phyloP scores from a whole-genome alignment of 768 basidiomycete species.

The Mycena kentingensis region DNA sequence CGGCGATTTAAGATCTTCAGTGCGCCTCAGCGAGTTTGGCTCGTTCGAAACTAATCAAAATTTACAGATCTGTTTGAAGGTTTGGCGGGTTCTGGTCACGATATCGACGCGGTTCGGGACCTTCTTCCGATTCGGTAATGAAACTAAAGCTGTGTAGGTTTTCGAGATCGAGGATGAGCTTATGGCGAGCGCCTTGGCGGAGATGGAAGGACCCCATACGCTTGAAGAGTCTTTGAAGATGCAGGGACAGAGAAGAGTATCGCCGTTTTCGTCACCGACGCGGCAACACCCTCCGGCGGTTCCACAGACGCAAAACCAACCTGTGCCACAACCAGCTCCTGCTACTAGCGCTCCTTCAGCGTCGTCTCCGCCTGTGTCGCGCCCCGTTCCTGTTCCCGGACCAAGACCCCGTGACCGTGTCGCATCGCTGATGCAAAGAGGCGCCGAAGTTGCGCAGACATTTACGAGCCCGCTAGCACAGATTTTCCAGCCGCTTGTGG shows the following conservation, averaged over 20 bases:
- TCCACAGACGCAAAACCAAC: not conserved
- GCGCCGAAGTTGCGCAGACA: constrained; percentile 38
- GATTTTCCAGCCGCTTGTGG: constrained; percentile 66
- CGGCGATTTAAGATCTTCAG: constrained; percentile 72
- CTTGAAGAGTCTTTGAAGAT: constrained; percentile 25
- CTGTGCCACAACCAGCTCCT: constrained; percentile 36
- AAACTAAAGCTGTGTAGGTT: constrained; percentile 44
- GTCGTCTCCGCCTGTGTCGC: constrained; percentile 9
- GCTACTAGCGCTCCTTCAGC: constrained; percentile 42
- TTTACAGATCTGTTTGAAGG: constrained; percentile 75
- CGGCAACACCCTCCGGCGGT: constrained; percentile 18
- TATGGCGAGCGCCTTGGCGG: constrained; percentile 56
- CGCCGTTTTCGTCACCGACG: constrained; percentile 31
- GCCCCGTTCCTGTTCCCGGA: constrained; percentile 6
- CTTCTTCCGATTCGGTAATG: not conserved
- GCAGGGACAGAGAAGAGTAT: constrained; percentile 31
- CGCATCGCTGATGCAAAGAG: constrained; percentile 45
- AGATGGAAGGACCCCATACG: constrained; percentile 8
- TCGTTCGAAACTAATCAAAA: constrained; percentile 1
- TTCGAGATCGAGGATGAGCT: constrained; percentile 78
- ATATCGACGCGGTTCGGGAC: constrained; percentile 69
- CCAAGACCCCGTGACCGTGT: constrained; percentile 42
- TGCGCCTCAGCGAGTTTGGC: constrained; percentile 39
- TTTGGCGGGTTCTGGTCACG: constrained; percentile 66
- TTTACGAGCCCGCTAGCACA: constrained; percentile 70